Percentiles rank a stretch among this genome's conserved stretches.
phyloP scores from a whole-genome alignment of 768 basidiomycete species.

The Suillus brevipes region DNA sequence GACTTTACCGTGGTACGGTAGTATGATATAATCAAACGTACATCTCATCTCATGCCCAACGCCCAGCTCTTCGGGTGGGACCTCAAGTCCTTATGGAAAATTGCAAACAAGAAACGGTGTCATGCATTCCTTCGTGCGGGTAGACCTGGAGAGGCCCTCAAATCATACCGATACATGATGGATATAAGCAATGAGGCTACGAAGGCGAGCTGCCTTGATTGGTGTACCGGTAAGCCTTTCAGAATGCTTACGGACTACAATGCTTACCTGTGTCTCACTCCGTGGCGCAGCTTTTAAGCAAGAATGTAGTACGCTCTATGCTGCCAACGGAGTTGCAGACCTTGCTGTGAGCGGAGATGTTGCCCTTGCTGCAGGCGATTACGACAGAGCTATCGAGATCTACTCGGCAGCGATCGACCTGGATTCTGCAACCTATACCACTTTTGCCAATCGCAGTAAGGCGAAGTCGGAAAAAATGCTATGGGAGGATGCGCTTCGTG shows the following conservation, averaged over 20 bases:
- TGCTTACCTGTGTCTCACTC: not conserved
- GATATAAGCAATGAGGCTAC: not conserved
- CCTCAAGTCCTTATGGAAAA: not conserved
- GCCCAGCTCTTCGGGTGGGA: conserved; percentile 5
- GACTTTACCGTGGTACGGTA: not conserved
- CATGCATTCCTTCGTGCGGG: not conserved
- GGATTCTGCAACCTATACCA: not conserved
- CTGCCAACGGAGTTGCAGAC: not conserved
- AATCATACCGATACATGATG: not conserved
- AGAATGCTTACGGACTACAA: too few species aligned
- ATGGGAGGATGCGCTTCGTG: not conserved
- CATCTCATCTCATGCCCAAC: not conserved
- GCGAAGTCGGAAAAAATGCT: not conserved
- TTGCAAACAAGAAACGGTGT: not conserved
- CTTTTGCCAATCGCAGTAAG: not conserved
- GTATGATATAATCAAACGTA: not conserved
- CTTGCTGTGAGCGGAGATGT: not conserved
- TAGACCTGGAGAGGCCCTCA: not conserved
- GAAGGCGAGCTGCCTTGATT: not conserved
- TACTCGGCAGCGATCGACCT: conserved; percentile 1
- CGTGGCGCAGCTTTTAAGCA: not conserved
- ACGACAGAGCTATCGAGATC: not conserved
- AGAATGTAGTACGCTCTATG: not conserved
- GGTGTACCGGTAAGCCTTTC: not conserved
- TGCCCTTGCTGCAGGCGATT: not conserved